These are phyloP conservation scores for Oryza coarctata DNA, from an alignment of 176 grass and related monocot species.

Conservation along the genomic window DNA sequence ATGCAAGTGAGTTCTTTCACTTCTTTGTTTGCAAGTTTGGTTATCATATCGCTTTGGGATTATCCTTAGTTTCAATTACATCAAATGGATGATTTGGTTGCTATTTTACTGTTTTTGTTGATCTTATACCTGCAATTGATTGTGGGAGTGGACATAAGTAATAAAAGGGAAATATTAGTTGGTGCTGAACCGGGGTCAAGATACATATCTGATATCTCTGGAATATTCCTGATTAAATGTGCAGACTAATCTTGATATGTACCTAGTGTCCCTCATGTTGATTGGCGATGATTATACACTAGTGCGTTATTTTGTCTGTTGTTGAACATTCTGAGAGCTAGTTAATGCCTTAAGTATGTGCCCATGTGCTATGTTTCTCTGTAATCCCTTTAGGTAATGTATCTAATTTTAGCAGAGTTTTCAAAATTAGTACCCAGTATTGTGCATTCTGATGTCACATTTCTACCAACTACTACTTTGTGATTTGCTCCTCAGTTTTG, in stretches of 20 bases:
- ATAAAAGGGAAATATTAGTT: not conserved
- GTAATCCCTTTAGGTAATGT: not conserved
- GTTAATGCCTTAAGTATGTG: slow-evolving; percentile 7
- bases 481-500: not conserved
- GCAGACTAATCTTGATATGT: slow-evolving; percentile 17
- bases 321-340: slow-evolving; percentile 17
- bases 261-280: not conserved
- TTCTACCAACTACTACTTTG: not conserved
- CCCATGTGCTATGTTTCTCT: slow-evolving; percentile 20
- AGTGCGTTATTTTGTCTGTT: not conserved
- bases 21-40: not conserved
- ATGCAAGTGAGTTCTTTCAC: slow-evolving; percentile 62
- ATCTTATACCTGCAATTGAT: not conserved
- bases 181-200: slow-evolving; percentile 5
- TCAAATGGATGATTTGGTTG: not conserved
- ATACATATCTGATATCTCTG: not conserved
- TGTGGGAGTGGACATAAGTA: not conserved
- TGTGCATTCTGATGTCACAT: not conserved
- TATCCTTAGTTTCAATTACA: not conserved
- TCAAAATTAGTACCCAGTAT: not conserved
- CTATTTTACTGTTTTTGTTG: not conserved
- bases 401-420: not conserved
- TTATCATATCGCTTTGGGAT: not conserved
- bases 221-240: slow-evolving; percentile 17
- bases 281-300: slow-evolving; percentile 16